A percentile compares a stretch with the other conserved stretches of the same genome.
phyloP scores from a whole-genome alignment of 345 rosid species.

The Brassica juncea region DNA sequence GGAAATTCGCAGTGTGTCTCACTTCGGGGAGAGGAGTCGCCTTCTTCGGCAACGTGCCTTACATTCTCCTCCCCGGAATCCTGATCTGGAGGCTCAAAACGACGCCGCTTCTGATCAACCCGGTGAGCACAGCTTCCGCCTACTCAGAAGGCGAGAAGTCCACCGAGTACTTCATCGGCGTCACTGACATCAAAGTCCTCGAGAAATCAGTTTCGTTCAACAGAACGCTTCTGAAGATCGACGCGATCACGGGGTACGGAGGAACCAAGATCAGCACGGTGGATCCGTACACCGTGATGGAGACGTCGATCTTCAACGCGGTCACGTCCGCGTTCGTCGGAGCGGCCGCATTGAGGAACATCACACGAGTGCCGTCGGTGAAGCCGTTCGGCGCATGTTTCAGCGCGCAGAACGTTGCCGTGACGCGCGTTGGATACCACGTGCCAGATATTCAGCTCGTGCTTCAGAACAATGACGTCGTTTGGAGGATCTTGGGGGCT shows the following conservation, averaged over 20 bases:
- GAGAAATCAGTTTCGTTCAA: slow-evolving; percentile 47
- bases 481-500: slow-evolving; percentile 66
- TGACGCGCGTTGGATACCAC: slow-evolving; percentile 55
- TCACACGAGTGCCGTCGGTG: slow-evolving; percentile 49
- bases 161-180: slow-evolving; percentile 66
- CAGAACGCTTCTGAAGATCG: slow-evolving; percentile 44
- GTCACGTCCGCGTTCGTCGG: slow-evolving; percentile 48
- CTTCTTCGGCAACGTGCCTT: slow-evolving; percentile 62
- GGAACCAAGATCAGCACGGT: slow-evolving; percentile 83
- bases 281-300: slow-evolving; percentile 64
- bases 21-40: slow-evolving; percentile 49
- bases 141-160: slow-evolving; percentile 51
- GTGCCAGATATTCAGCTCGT: slow-evolving; percentile 60
- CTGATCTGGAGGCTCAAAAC: slow-evolving; percentile 48
- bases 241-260: slow-evolving; percentile 45
- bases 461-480: slow-evolving; percentile 47
- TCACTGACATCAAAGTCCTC: slow-evolving; percentile 48
- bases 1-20: slow-evolving; percentile 66
- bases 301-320: slow-evolving; percentile 52
- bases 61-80: slow-evolving; percentile 54
- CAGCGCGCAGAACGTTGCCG: slow-evolving; percentile 36
- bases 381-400: slow-evolving; percentile 68
- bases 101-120: slow-evolving; percentile 63
- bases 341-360: slow-evolving; percentile 46
- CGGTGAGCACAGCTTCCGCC: slow-evolving; percentile 56